Evolutionary conservation across 73 alveolate genomes (phyloP).

Genomic region (Tetrahymena thermophila): DNA sequence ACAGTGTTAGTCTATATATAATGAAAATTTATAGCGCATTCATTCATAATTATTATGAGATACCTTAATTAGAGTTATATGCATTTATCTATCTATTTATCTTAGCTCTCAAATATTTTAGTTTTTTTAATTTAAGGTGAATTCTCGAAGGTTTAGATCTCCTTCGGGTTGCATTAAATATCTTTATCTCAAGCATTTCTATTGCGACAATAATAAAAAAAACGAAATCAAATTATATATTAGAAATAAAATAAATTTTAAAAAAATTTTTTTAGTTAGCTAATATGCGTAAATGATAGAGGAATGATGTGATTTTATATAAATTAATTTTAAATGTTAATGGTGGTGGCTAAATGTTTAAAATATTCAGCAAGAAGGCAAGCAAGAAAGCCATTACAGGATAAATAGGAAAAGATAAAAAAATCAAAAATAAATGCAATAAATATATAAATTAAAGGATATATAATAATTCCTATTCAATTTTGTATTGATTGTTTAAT

Average conservation of each 20-base stretch:
- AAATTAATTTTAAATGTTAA: no score
- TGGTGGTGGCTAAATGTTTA: not conserved
- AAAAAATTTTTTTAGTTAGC: no score
- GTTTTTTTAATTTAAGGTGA: not conserved
- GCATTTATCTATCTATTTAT: not conserved
- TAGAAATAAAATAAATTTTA: not conserved
- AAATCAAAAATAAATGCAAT: not conserved
- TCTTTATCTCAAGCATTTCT: not conserved
- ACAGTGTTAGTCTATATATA: not conserved
- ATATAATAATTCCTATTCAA: not conserved
- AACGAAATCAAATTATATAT: not conserved
- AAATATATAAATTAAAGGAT: not conserved
- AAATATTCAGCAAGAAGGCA: not conserved
- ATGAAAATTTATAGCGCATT: not conserved
- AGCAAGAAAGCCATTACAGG: not conserved
- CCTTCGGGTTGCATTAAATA: not conserved
- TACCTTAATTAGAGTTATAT: not conserved
- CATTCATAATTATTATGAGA: not conserved
- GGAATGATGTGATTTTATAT: no score
- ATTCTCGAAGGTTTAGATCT: slow-evolving; percentile 2
- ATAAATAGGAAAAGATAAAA: not conserved
- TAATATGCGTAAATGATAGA: no score
- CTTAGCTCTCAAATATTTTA: not conserved
- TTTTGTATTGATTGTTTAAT: not conserved
- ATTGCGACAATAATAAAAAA: no score